Percentiles rank a stretch among this genome's conserved stretches.
Evolutionary conservation across 2,329 filamentous ascomycete species (phyloP).

Genomic region (Seiridium cupressi): DNA sequence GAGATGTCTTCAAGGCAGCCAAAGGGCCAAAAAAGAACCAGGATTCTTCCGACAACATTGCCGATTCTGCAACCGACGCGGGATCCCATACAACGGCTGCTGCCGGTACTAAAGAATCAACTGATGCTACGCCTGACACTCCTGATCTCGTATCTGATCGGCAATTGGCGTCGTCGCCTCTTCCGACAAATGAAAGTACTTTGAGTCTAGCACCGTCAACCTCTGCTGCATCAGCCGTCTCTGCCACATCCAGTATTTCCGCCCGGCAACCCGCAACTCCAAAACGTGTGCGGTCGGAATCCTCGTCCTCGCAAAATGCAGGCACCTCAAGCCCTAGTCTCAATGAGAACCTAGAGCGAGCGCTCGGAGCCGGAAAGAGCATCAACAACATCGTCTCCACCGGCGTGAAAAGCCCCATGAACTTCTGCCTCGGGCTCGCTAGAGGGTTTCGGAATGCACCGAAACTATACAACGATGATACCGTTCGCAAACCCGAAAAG

Average conservation of each 20-base stretch:
- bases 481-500: conserved; percentile 73
- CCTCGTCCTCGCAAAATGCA: not conserved
- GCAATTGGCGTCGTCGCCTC: not conserved
- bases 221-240: conserved; percentile 5
- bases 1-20: conserved; percentile 49
- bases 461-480: conserved; percentile 80
- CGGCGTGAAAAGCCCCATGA: conserved; percentile 78
- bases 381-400: conserved; percentile 71
- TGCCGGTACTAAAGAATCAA: conserved; percentile 7
- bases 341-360: conserved; percentile 50
- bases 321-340: conserved; percentile 14
- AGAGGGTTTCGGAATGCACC: conserved; percentile 89
- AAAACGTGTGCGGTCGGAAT: not conserved
- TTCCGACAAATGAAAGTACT: conserved; percentile 1
- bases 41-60: conserved; percentile 17
- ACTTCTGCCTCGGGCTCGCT: conserved; percentile 78
- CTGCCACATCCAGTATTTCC: not conserved
- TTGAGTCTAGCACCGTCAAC: conserved; percentile 1
- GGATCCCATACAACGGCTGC: not conserved
- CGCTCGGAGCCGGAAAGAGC: conserved; percentile 64
- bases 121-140: not conserved
- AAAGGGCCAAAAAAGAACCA: conserved; percentile 13
- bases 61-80: conserved; percentile 8
- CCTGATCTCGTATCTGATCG: not conserved
- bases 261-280: not conserved